A percentile compares a stretch with the other conserved stretches of the same genome.
Evolutionary conservation across 352 stramenopile genomes (phyloP).

Genomic region (Phytophthora meadii): DNA sequence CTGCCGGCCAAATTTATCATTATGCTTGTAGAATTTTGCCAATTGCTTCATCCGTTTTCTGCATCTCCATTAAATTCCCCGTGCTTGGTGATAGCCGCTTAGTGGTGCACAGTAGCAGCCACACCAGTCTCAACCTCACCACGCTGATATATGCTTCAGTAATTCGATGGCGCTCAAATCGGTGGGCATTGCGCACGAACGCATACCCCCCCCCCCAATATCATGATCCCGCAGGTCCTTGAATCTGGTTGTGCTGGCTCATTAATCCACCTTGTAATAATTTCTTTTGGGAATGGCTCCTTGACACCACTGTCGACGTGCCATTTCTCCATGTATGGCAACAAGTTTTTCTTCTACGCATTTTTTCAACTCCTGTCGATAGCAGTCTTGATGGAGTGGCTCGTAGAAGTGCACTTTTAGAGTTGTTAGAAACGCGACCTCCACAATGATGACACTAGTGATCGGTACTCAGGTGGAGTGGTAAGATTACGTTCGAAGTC

Average conservation of each 20-base stretch:
- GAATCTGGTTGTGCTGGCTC: not conserved
- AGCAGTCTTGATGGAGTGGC: no score
- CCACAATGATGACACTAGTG: no score
- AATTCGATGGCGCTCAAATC: constrained; percentile 1
- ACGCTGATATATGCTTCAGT: not conserved
- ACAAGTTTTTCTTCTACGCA: no score
- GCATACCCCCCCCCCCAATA: not conserved
- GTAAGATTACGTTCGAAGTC: not conserved
- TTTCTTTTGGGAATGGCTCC: not conserved
- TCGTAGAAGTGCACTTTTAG: no score
- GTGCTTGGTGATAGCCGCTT: no score
- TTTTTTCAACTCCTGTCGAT: no score
- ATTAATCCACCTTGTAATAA: constrained; percentile 2
- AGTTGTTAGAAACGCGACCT: no score
- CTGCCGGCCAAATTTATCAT: no score
- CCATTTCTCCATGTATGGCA: not conserved
- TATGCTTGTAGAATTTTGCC: no score
- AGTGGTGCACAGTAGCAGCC: no score
- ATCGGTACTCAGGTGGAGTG: not conserved
- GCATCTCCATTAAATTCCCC: no score
- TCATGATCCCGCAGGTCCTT: not conserved
- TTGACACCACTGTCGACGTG: not conserved
- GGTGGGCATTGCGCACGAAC: constrained; percentile 1
- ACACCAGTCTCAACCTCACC: not conserved
- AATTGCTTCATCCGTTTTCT: no score